phyloP scores from a whole-genome alignment of 129 eudicot genomes.

The Chrysanthemum seticuspe region DNA sequence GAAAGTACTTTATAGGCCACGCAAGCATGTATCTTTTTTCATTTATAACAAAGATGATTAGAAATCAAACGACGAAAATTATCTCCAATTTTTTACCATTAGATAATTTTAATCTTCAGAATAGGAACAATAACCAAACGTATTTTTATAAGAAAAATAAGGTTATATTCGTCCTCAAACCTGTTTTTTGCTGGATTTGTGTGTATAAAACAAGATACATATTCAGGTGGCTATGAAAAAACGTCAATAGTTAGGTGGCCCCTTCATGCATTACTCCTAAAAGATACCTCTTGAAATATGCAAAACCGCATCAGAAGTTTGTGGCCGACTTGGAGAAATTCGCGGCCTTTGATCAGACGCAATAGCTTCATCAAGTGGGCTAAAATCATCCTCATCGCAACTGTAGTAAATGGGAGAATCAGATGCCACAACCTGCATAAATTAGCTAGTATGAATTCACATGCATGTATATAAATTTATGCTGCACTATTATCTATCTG shows the following conservation, averaged over 20 bases:
- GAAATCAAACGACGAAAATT: too few relatives aligned
- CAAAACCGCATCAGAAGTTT: conserved; percentile 28
- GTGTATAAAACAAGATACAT: too few relatives aligned
- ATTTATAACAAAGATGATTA: too few relatives aligned
- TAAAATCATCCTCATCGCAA: conserved; percentile 59
- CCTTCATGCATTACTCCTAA: background rate
- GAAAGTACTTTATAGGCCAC: too few relatives aligned
- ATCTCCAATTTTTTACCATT: too few relatives aligned
- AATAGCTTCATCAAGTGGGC: conserved; percentile 27
- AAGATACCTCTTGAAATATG: conserved; percentile 42
- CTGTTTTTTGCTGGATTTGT: too few relatives aligned
- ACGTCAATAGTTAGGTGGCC: too few relatives aligned
- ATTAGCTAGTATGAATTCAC: background rate
- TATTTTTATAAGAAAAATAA: too few relatives aligned
- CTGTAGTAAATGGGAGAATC: conserved; percentile 58
- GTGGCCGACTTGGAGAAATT: conserved; percentile 26
- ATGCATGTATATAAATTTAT: background rate
- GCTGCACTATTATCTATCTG: background rate
- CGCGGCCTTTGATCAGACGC: conserved; percentile 27
- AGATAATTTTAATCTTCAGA: too few relatives aligned
- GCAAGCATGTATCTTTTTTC: too few relatives aligned
- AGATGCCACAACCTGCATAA: conserved; percentile 53
- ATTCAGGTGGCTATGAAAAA: too few relatives aligned
- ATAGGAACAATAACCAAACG: background rate
- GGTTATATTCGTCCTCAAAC: too few relatives aligned